A percentile compares a stretch with the other conserved stretches of the same genome.
Conservation (phyloP, 345 rosid species). For the Camelina neglecta region DNA sequence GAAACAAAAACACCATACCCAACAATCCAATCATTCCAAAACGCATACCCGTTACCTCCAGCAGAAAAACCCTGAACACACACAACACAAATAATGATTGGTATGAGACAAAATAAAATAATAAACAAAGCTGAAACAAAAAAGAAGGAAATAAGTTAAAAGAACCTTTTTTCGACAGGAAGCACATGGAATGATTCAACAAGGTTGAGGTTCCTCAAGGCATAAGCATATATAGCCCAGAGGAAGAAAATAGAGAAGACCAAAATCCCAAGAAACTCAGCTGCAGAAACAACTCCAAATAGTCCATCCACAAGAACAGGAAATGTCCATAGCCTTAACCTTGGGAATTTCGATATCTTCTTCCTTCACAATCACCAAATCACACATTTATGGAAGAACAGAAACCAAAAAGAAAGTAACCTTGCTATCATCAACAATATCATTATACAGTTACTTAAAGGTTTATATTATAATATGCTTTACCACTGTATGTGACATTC, state of each 20-base stretch:
- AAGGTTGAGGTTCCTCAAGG: constrained; percentile 56
- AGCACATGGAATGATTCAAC: constrained; percentile 45
- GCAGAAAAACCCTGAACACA: constrained; percentile 46
- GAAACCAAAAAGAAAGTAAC: background rate
- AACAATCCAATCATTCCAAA: constrained; percentile 71
- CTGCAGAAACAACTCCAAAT: constrained; percentile 92
- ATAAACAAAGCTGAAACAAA: background rate
- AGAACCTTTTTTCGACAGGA: constrained; percentile 49
- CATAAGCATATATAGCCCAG: constrained; percentile 70
- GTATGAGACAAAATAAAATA: constrained; percentile 1
- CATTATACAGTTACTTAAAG: background rate
- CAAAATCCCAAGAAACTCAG: constrained; percentile 82
- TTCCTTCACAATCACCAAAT: constrained; percentile 46
- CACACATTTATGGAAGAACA: background rate
- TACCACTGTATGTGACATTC: background rate
- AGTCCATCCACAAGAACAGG: constrained; percentile 89
- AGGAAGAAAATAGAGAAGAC: constrained; percentile 61
- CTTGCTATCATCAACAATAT: too few species aligned
- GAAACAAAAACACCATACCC: constrained; percentile 76
- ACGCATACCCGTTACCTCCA: constrained; percentile 63
- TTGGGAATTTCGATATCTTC: constrained; percentile 55
- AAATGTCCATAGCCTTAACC: constrained; percentile 82
- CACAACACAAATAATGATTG: background rate
- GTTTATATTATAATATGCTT: background rate
- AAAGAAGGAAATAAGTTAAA: constrained; percentile 1